Conservation (phyloP, 352 stramenopile genomes). For the Globisporangium spinosum region DNA sequence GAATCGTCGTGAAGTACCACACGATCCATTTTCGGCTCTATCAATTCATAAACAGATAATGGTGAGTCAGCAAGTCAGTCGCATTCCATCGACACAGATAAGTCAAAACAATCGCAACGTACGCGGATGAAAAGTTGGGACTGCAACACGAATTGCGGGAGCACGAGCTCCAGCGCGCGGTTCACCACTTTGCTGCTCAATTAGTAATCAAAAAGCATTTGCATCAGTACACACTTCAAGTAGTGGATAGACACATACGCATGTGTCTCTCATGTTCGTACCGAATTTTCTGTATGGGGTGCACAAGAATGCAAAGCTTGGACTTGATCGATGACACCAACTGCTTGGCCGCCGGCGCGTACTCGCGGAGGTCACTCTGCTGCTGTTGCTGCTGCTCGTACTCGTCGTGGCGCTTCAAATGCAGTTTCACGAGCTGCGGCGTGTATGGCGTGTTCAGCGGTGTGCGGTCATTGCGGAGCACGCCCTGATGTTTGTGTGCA, state of each 20-base stretch:
- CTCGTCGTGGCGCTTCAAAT: slow-evolving; percentile 61
- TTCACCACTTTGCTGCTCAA: slow-evolving; percentile 27
- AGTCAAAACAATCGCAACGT: neutral
- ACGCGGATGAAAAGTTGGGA: slow-evolving; percentile 40
- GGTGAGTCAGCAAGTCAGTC: neutral
- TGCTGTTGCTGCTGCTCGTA: slow-evolving; percentile 34
- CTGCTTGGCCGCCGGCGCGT: slow-evolving; percentile 21
- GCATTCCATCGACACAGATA: neutral
- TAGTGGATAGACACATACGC: neutral
- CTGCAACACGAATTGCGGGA: slow-evolving; percentile 39
- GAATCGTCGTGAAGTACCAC: slow-evolving; percentile 60
- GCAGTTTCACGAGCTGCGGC: slow-evolving; percentile 81
- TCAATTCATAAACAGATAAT: neutral
- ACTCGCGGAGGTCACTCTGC: slow-evolving; percentile 23
- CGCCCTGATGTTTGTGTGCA: slow-evolving; percentile 28
- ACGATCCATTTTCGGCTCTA: slow-evolving; percentile 57
- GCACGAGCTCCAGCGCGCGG: slow-evolving; percentile 28
- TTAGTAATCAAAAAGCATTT: neutral
- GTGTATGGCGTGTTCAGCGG: slow-evolving; percentile 83
- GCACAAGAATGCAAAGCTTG: slow-evolving; percentile 33
- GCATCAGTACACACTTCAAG: neutral
- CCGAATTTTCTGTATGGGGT: slow-evolving; percentile 49
- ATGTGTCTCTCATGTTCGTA: slow-evolving; percentile 17
- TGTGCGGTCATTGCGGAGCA: slow-evolving; percentile 68
- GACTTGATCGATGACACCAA: slow-evolving; percentile 40